Evolutionary conservation across 2,329 filamentous ascomycete genomes (phyloP).

Genomic region (Botrytis porri): DNA sequence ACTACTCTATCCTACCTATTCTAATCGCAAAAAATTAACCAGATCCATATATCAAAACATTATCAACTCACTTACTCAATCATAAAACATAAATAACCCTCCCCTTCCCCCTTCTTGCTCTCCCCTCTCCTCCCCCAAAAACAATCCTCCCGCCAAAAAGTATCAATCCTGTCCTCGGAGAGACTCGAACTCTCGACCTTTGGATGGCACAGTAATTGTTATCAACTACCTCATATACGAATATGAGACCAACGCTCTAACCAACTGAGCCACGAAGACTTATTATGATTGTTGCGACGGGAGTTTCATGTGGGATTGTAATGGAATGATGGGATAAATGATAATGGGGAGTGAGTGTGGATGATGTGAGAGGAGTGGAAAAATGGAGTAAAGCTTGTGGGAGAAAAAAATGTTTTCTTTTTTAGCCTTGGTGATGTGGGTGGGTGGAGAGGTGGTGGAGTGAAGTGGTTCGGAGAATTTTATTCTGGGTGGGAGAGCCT

Average conservation of each 20-base stretch:
- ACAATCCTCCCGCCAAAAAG: not conserved
- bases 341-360: too few species aligned
- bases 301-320: fast-evolving
- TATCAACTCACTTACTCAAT: not conserved
- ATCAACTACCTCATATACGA: not conserved
- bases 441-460: too few species aligned
- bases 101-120: too few species aligned
- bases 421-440: too few species aligned
- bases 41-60: not conserved
- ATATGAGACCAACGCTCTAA: slow-evolving; percentile 45
- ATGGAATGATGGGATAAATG: too few species aligned
- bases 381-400: too few species aligned
- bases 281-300: not conserved
- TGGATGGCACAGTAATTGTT: slow-evolving; percentile 33
- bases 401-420: too few species aligned
- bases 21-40: not conserved
- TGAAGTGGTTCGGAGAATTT: not conserved
- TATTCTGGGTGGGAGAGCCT: too few species aligned
- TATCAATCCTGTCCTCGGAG: slow-evolving; percentile 40
- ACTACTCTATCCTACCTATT: not conserved
- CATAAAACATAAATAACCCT: not conserved
- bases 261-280: slow-evolving; percentile 45
- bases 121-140: not conserved
- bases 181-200: slow-evolving; percentile 50
- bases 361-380: too few species aligned